Evolutionary conservation across 495 filamentous ascomycete genomes (phyloP).

Genomic region (Aspergillus homomorphus): DNA sequence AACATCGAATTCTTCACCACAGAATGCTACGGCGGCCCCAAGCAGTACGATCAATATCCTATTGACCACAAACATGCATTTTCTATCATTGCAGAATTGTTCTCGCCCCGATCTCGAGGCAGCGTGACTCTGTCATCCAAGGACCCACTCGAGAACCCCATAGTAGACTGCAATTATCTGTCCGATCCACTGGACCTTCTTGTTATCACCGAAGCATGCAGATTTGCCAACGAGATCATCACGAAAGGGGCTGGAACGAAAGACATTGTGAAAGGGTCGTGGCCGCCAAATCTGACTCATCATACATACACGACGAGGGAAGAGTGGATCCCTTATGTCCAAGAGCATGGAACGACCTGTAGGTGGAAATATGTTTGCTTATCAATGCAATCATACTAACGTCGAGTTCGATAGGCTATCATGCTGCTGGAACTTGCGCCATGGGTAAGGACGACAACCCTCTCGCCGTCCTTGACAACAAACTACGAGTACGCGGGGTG

Average conservation of each 20-base stretch:
- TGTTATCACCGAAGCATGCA: slow-evolving; percentile 48
- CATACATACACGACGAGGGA: slow-evolving; percentile 46
- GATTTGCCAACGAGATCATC: slow-evolving; percentile 53
- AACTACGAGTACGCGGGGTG: slow-evolving; percentile 52
- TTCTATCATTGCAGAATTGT: slow-evolving; percentile 40
- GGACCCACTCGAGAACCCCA: slow-evolving; percentile 38
- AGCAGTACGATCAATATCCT: slow-evolving; percentile 47
- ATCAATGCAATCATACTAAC: slow-evolving; percentile 12
- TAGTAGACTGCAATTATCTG: slow-evolving; percentile 52
- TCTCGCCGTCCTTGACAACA: slow-evolving; percentile 53
- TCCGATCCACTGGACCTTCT: slow-evolving; percentile 46
- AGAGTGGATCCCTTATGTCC: slow-evolving; percentile 48
- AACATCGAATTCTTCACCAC: slow-evolving; percentile 53
- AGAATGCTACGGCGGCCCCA: slow-evolving; percentile 52
- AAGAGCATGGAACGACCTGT: slow-evolving; percentile 53
- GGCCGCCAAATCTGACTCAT: slow-evolving; percentile 45
- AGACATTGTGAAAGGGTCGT: slow-evolving; percentile 55
- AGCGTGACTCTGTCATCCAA: slow-evolving; percentile 34
- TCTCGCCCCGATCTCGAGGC: slow-evolving; percentile 41
- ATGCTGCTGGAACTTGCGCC: slow-evolving; percentile 51
- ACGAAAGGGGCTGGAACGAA: slow-evolving; percentile 50
- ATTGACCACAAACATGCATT: slow-evolving; percentile 42
- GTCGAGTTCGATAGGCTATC: slow-evolving; percentile 34
- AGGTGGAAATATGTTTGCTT: slow-evolving; percentile 17
- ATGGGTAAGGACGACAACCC: slow-evolving; percentile 47